Evolutionary conservation across 306 rosid species (phyloP), one percentile per base, ranked within the genome.

Genomic region (Adenanthera pavonina): DNA sequence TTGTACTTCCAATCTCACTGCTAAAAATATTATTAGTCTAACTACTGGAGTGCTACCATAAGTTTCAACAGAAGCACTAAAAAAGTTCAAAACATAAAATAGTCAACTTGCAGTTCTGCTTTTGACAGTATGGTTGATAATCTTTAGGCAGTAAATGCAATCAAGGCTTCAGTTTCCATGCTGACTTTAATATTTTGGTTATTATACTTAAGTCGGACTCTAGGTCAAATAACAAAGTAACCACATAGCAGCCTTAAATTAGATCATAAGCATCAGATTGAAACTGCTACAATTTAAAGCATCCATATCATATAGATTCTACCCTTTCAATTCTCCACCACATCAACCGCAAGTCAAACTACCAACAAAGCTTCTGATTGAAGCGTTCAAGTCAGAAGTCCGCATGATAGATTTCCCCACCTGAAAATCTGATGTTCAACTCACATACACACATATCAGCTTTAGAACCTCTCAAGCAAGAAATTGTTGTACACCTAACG

Each of bases 281-380:
- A 40, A 36, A 40, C 72, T 1, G 72, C 72, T 67, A 40, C 33
- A 41, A n/a, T 43, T 68, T 25, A 43, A 68, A 68, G 16, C 52
- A 41, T 5, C 35, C 53, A 68, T 13, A 68, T n/a, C 36, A 43
- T 41, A 68, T 68, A 19, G 73, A 67, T 40, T 43, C 73, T 9
- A 68, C 35, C 10, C 52, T 41, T 30, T 51, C 35, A 41, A 43
- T 68, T 68, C 8, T 41, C 72, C 17, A 66, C 49, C 53, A 43
- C 73, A n/a, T 68, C 73, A 68, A 43, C 73, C 35, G 43, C 30
- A 43, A 68, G 36, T 35, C 72, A 67, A 41, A n/a, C 72, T 7
- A 41, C 34, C 72, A 17, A 67, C 49, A 40, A 8, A 43, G 17
- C 52, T 43, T 68, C 52, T 68, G 16, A 68, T 43, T 43, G 53